Conservation (phyloP, 23 red algal genomes). For the Gracilaria gracilis region DNA sequence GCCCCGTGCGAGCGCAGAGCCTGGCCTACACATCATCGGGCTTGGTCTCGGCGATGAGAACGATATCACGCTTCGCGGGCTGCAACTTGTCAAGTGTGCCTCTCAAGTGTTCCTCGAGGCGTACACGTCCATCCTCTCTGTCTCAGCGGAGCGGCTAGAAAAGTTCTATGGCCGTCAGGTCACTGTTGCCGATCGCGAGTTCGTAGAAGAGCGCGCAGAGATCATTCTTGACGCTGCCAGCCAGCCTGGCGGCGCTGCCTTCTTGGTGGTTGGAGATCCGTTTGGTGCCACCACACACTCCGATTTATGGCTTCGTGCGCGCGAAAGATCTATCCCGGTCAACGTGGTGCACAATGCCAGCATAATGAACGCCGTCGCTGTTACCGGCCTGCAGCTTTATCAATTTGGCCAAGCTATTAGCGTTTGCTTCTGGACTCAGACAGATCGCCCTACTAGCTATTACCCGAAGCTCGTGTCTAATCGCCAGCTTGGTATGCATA, state of each 20-base stretch:
- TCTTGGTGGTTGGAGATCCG: conserved; percentile 95
- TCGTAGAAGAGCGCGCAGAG: conserved; percentile 86
- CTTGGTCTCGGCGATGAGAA: conserved; percentile 96
- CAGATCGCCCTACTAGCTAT: conserved; percentile 83
- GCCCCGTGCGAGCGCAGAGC: background rate
- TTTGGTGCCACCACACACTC: conserved; percentile 98
- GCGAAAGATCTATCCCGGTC: conserved; percentile 65
- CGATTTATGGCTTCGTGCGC: conserved; percentile 88
- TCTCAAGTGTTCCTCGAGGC: conserved; percentile 87
- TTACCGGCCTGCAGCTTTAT: conserved; percentile 96
- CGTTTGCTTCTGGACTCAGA: conserved; percentile 86
- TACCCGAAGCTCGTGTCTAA: conserved; percentile 86
- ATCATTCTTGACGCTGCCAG: conserved; percentile 67
- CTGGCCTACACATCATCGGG: conserved; percentile 87
- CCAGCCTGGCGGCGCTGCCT: conserved; percentile 78
- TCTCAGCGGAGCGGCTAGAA: conserved; percentile 42
- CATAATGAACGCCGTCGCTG: conserved; percentile 93
- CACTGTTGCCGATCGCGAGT: conserved; percentile 90
- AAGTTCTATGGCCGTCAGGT: conserved; percentile 79
- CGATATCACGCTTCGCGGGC: conserved; percentile 92
- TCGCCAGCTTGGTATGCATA: conserved; percentile 81
- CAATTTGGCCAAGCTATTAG: conserved; percentile 91
- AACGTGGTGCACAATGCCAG: conserved; percentile 90
- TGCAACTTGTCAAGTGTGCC: conserved; percentile 68
- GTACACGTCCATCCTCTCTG: conserved; percentile 92